These are phyloP conservation scores for Pugionium cornutum DNA, from an alignment of 345 rosid species.

Conservation along the genomic window DNA sequence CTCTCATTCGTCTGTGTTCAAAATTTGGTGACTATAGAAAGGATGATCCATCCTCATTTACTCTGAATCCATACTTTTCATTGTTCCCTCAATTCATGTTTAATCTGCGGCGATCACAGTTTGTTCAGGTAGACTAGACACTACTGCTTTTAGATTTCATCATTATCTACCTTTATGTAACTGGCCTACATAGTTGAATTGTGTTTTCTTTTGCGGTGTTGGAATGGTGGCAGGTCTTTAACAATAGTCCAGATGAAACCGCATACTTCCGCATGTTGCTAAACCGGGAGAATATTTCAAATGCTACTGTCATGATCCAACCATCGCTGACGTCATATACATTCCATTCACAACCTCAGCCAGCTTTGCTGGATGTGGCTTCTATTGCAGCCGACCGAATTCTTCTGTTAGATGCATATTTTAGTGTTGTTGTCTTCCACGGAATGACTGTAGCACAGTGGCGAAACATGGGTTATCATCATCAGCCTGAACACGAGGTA, in stretches of 20 bases:
- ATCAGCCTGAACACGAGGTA: constrained; percentile 93
- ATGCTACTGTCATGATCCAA: constrained; percentile 98
- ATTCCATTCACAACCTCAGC: constrained; percentile 75
- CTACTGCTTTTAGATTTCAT: constrained; percentile 19
- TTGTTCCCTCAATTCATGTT: constrained; percentile 99
- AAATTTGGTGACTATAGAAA: constrained; percentile 94
- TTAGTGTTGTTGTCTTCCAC: constrained; percentile 93
- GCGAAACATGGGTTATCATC: constrained; percentile 96
- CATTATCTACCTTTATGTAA: constrained; percentile 1
- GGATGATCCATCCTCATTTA: constrained; percentile 96
- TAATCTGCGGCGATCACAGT: constrained; percentile 93
- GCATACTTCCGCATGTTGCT: constrained; percentile 95
- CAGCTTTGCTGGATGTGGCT: constrained; percentile 94
- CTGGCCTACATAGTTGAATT: not conserved
- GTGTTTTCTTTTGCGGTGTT: constrained; percentile 25
- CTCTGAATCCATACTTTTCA: constrained; percentile 85
- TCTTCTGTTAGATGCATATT: constrained; percentile 88
- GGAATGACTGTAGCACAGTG: constrained; percentile 99
- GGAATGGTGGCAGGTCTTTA: constrained; percentile 68
- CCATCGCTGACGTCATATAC: constrained; percentile 88
- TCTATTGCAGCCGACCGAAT: constrained; percentile 90
- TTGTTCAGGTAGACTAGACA: constrained; percentile 71
- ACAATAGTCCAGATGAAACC: constrained; percentile 98
- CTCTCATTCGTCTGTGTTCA: constrained; percentile 88
- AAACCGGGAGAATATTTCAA: constrained; percentile 85